Evolutionary conservation across 176 grass and related monocot genomes (phyloP).

Genomic region (Coix lacrymajobi): DNA sequence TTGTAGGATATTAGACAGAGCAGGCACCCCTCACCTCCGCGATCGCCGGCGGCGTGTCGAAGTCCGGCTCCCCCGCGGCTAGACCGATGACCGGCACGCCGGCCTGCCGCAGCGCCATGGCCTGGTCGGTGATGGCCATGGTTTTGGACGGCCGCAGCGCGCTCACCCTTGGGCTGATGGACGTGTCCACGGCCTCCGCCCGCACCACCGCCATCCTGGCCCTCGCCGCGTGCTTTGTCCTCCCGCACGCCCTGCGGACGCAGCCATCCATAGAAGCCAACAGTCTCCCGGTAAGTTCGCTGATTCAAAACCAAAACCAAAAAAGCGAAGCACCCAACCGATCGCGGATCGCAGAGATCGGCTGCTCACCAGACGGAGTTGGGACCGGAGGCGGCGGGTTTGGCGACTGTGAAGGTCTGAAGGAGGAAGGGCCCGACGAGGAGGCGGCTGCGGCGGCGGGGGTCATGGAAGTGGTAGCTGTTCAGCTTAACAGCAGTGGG

Average conservation of each 20-base stretch:
- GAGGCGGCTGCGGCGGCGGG: background rate
- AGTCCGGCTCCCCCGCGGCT: constrained; percentile 64
- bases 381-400: background rate
- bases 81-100: constrained; percentile 69
- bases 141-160: constrained; percentile 80
- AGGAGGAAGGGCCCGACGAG: constrained; percentile 8
- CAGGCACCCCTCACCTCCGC: constrained; percentile 31
- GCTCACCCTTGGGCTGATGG: constrained; percentile 71
- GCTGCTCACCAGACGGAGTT: constrained; percentile 26
- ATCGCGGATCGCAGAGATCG: background rate
- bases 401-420: background rate
- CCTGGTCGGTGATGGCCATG: constrained; percentile 84
- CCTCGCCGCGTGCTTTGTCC: constrained; percentile 3
- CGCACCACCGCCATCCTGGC: constrained; percentile 29
- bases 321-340: background rate
- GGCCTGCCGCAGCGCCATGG: constrained; percentile 64
- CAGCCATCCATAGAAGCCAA: background rate
- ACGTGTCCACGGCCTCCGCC: constrained; percentile 37
- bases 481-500: background rate
- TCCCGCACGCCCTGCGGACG: constrained; percentile 24
- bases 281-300: background rate
- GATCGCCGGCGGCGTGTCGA: constrained; percentile 53
- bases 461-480: background rate
- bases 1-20: background rate
- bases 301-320: background rate